phyloP scores from a whole-genome alignment of 2,329 filamentous ascomycete genomes.

The Alternaria incomplexa region DNA sequence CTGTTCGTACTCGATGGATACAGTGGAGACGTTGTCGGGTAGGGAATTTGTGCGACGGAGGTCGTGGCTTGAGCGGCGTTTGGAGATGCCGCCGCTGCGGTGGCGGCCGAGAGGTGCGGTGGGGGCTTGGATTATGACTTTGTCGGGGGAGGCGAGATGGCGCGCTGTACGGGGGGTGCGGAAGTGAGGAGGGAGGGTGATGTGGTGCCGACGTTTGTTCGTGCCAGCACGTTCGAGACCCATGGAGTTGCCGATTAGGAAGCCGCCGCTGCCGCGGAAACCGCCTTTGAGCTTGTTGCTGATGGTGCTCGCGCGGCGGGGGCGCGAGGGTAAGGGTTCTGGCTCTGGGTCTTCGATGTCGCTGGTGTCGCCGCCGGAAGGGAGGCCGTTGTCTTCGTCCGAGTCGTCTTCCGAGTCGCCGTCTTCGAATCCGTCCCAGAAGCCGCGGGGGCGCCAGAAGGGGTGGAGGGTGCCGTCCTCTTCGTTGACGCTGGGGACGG shows the following conservation, averaged over 20 bases:
- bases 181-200: constrained; percentile 32
- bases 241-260: constrained; percentile 62
- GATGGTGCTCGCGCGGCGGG: constrained; percentile 29
- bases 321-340: constrained; percentile 17
- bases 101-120: constrained; percentile 25
- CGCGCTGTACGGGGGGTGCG: constrained; percentile 16
- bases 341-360: constrained; percentile 41
- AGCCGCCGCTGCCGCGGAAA: constrained; percentile 52
- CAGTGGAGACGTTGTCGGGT: constrained; percentile 18
- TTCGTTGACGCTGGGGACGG: constrained; percentile 39
- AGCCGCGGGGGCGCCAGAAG: constrained; percentile 68
- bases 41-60: constrained; percentile 23
- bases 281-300: constrained; percentile 43
- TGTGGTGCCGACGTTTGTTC: constrained; percentile 37
- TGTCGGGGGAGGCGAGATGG: constrained; percentile 22
- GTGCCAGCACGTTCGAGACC: constrained; percentile 58
- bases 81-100: constrained; percentile 31
- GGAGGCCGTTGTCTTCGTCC: constrained; percentile 43
- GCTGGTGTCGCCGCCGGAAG: constrained; percentile 55
- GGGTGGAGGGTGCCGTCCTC: constrained; percentile 61
- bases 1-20: constrained; percentile 17
- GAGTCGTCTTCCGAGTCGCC: constrained; percentile 46
- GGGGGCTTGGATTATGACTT: constrained; percentile 35
- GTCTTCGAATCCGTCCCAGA: constrained; percentile 64
- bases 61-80: constrained; percentile 18